Conservation (phyloP, 345 rosid genomes). For the Toxicodendron radicans region DNA sequence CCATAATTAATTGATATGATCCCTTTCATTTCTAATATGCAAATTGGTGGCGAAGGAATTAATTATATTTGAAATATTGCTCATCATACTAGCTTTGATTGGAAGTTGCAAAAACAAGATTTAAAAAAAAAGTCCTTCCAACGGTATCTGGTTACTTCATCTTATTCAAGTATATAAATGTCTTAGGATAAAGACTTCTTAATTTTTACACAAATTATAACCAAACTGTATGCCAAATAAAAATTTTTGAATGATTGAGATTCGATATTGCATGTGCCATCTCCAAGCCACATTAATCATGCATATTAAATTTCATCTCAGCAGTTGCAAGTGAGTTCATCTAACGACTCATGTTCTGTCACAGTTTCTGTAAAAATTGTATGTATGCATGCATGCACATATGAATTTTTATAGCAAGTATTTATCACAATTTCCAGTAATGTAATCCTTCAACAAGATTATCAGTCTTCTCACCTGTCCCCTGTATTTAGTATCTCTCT, state of each 20-base stretch:
- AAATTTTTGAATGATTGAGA: background rate
- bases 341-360: background rate
- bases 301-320: background rate
- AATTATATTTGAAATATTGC: background rate
- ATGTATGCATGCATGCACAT: no score
- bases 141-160: background rate
- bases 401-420: background rate
- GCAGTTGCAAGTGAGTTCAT: background rate
- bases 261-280: background rate
- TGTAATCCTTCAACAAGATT: background rate
- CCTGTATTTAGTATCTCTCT: slow-evolving; percentile 86
- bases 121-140: no score
- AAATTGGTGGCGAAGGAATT: background rate
- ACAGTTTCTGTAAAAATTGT: no score
- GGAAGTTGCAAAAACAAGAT: no score
- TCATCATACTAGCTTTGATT: background rate
- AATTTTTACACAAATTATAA: no score
- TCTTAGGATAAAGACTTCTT: no score
- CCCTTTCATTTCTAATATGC: no score
- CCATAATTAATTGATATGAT: no score
- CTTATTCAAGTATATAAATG: no score
- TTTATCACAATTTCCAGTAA: background rate
- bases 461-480: slow-evolving; percentile 64
- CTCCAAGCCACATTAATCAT: background rate
- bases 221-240: background rate